Evolutionary conservation across 2,329 filamentous ascomycete species (phyloP).

Genomic region (Pyrenochaeta sp.): DNA sequence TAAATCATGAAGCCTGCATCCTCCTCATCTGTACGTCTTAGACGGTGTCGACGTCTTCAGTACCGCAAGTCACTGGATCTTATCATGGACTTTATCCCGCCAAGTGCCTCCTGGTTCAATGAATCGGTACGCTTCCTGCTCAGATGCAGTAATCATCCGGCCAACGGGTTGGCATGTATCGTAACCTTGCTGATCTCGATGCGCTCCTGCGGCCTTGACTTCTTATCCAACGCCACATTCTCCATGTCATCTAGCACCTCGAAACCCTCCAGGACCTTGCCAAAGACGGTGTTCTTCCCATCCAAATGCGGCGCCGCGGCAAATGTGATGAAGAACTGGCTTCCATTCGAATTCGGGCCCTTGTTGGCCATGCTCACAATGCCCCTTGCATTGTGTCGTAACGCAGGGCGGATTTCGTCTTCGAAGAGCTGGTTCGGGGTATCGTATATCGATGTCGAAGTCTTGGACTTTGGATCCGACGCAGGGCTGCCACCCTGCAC

Average conservation of each 20-base stretch:
- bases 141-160: conserved; percentile 56
- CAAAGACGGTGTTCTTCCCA: conserved; percentile 85
- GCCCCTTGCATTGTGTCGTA: conserved; percentile 73
- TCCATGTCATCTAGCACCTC: conserved; percentile 76
- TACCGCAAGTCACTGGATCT: not conserved
- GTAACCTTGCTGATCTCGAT: conserved; percentile 74
- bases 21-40: not conserved
- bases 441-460: conserved; percentile 75
- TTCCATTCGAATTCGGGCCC: conserved; percentile 75
- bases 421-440: conserved; percentile 66
- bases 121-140: not conserved
- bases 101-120: not conserved
- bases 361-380: conserved; percentile 83
- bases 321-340: conserved; percentile 83
- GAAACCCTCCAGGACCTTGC: conserved; percentile 68
- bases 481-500: conserved; percentile 73
- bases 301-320: conserved; percentile 82
- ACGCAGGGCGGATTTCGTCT: conserved; percentile 78
- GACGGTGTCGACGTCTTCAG: not conserved
- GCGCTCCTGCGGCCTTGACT: conserved; percentile 74
- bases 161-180: conserved; percentile 82
- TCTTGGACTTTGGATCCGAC: conserved; percentile 64
- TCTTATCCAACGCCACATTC: conserved; percentile 76
- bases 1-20: not conserved
- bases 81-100: not conserved